Evolutionary conservation across 257 asterid genomes (phyloP).

Genomic region (Gentiana macrophylla): DNA sequence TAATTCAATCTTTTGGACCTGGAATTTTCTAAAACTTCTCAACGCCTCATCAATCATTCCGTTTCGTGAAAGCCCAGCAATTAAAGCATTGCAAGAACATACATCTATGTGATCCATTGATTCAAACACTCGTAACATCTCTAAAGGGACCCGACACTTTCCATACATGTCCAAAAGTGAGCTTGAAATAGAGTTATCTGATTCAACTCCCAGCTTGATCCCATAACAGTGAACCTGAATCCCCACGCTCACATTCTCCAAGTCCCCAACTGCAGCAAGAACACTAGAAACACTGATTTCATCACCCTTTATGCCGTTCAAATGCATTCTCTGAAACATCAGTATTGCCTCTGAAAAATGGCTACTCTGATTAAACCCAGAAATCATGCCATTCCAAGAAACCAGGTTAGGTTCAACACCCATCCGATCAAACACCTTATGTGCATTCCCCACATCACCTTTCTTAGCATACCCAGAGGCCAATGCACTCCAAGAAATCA

Average conservation of each 20-base stretch:
- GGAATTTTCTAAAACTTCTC: conserved; percentile 33
- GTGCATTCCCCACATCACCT: conserved; percentile 50
- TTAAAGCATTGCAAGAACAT: conserved; percentile 62
- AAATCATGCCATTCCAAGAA: conserved; percentile 89
- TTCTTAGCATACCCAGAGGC: conserved; percentile 70
- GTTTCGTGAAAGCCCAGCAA: conserved; percentile 70
- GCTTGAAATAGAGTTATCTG: conserved; percentile 60
- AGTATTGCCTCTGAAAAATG: conserved; percentile 43
- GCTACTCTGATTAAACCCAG: conserved; percentile 87
- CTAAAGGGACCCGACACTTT: conserved; percentile 41
- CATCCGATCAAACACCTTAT: conserved; percentile 32
- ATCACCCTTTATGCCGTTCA: conserved; percentile 39
- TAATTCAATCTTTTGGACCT: conserved; percentile 35
- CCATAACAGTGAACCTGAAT: conserved; percentile 60
- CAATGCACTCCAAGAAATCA: conserved; percentile 72
- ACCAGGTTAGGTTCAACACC: conserved; percentile 59
- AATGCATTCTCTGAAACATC: conserved; percentile 60
- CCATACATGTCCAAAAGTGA: conserved; percentile 77
- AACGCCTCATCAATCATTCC: conserved; percentile 67
- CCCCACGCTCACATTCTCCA: conserved; percentile 42
- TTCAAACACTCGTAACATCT: conserved; percentile 50
- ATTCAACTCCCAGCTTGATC: conserved; percentile 46
- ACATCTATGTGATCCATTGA: conserved; percentile 44
- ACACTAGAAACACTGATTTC: conserved; percentile 71
- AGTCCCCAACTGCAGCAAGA: conserved; percentile 69